phyloP scores from a whole-genome alignment of 768 basidiomycete species.

The Russula abietina region DNA sequence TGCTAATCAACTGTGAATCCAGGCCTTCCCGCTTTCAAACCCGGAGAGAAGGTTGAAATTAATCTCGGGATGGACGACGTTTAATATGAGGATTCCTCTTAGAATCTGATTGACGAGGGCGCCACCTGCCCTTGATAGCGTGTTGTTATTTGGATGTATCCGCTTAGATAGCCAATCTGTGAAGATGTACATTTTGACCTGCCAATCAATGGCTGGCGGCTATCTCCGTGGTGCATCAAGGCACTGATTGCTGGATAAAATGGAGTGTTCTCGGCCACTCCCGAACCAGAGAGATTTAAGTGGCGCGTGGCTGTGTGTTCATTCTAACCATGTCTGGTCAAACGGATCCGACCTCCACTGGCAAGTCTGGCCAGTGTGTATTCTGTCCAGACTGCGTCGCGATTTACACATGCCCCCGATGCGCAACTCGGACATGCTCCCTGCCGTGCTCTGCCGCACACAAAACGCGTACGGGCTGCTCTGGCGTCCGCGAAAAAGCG shows the following conservation, averaged over 20 bases:
- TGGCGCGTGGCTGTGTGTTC: too few species aligned
- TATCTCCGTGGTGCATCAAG: background rate
- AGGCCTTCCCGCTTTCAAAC: conserved; percentile 98
- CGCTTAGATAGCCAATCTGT: background rate
- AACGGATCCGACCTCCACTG: background rate
- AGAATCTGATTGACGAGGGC: conserved; percentile 1
- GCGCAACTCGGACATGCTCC: conserved; percentile 67
- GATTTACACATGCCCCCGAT: conserved; percentile 79
- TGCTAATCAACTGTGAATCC: conserved; percentile 14
- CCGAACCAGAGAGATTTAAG: background rate
- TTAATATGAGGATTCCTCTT: conserved; percentile 29
- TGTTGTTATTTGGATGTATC: background rate
- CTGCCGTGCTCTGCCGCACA: conserved; percentile 61
- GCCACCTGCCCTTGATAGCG: background rate
- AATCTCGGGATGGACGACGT: conserved; percentile 86
- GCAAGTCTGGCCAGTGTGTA: conserved; percentile 11
- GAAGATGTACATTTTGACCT: background rate
- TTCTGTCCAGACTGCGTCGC: conserved; percentile 28
- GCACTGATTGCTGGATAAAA: too few species aligned
- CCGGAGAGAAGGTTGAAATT: conserved; percentile 96
- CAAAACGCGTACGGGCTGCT: conserved; percentile 56
- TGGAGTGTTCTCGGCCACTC: background rate
- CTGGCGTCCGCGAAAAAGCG: conserved; percentile 66
- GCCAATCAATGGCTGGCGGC: background rate
- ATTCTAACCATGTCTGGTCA: background rate